Base-by-base conservation (phyloP, 352 stramenopile species). In the Pythium chondricola region DNA sequence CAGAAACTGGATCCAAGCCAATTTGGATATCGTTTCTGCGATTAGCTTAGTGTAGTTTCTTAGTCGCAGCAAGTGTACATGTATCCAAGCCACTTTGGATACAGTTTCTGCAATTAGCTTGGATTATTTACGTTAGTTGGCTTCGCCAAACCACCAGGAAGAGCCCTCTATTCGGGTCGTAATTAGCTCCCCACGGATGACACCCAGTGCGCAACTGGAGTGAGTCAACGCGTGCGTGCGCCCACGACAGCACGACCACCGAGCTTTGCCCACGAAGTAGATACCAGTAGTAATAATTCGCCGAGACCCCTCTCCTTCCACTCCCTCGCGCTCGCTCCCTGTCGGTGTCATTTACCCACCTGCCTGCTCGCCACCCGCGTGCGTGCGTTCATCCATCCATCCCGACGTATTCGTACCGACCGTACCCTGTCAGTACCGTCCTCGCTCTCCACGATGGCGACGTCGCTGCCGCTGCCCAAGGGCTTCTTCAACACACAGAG, bases 401-500 rank as follows among this genome's bases (percentile, higher is more conserved):
- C n/a, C n/a, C n/a, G n/a, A n/a, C n/a, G n/a, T n/a, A n/a, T n/a
- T n/a, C n/a, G n/a, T n/a, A n/a, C n/a, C n/a, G n/a, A n/a, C n/a
- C 35, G 10, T 41, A 20, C 8, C 35, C 29, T 33, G 13, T 33
- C 29, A 8, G 13, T 33, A 8, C 8, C 29, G 8, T 33, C 7
- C 29, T 33, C 29, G 13, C 29, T 33, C 13, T 13, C 29, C 8
- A 33, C 29, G 30, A 74, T 71, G 77, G 77, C 77, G 43, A 74
- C 70, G 24, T 77, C 77, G 42, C 47, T 92, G 42, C 78, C 81
- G 49, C 72, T 89, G 42, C 75, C 81, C 33, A 75, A 71, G 38
- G 74, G 70, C 38, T 92, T 88, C 59, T 92, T 92, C 58, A 73
- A 82, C 44, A 74, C 77, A 41, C 14, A 32, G n/a, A 84, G 72